Conservation (phyloP, 1,139 yeast genomes). For the Zygosaccharomyces sapae region DNA sequence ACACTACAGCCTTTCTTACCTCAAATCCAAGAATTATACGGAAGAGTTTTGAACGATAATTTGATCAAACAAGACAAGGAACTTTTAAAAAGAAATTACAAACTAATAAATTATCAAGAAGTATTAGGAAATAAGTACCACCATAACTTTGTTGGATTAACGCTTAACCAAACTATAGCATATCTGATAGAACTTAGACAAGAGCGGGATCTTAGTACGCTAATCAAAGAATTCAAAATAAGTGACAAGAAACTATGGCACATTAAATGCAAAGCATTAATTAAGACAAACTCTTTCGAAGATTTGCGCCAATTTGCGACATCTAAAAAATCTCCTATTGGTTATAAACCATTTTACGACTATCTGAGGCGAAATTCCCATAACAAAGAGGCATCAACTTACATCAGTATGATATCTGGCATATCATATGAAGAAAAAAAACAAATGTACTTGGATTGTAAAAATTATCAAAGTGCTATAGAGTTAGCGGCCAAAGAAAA, state of each 20-base stretch:
- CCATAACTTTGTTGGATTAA: conserved; percentile 49
- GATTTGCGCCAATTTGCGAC: conserved; percentile 49
- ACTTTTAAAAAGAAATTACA: conserved; percentile 48
- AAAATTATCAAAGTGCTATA: conserved; percentile 28
- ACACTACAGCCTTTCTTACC: conserved; percentile 23
- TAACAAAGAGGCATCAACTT: conserved; percentile 30
- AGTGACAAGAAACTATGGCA: conserved; percentile 62
- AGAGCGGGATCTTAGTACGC: conserved; percentile 50
- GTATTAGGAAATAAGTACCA: conserved; percentile 53
- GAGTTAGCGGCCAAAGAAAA: conserved; percentile 30
- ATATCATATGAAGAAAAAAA: conserved; percentile 26
- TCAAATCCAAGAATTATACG: conserved; percentile 32
- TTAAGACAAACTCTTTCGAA: conserved; percentile 55
- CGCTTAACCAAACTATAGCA: conserved; percentile 54
- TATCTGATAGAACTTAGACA: conserved; percentile 57
- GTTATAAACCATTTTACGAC: conserved; percentile 57
- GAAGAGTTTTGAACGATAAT: conserved; percentile 25
- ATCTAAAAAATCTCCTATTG: conserved; percentile 63
- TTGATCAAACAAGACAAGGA: conserved; percentile 31
- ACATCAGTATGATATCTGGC: conserved; percentile 28
- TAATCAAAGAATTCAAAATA: conserved; percentile 60
- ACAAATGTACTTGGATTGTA: conserved; percentile 29
- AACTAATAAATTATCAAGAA: conserved; percentile 50
- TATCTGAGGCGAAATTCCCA: conserved; percentile 23
- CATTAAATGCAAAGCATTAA: conserved; percentile 53